Evolutionary conservation across 345 rosid genomes (phyloP), one percentile per base, ranked within the genome.

Genomic region (Eucalyptus regnans): DNA sequence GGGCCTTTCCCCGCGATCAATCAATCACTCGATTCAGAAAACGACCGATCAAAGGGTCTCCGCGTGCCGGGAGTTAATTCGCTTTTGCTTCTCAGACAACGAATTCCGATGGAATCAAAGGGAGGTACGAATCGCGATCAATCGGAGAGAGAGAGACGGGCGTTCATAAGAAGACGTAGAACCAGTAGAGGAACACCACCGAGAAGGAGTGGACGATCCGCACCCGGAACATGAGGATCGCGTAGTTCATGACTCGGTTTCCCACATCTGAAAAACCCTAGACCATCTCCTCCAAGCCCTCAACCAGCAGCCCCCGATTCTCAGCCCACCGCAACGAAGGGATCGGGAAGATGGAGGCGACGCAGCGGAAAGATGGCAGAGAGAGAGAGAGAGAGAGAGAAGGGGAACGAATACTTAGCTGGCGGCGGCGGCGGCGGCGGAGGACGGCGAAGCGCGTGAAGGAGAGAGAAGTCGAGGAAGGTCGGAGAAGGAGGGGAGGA

Each of bases 161-260:
- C 90, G 60, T 54, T 95, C 92, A 92, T 90, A 97, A 96, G 91
- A 97, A 94, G 71, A 94, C 99, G 93, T 96, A 96, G 50, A 97
- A 95, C 94, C 98, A 96, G 97, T 96, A 97, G 22, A 97, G 98
- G 87, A 95, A 97, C 41, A 95, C 98, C 89, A 97, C 99, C 17
- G 99, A 97, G 90, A 97, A 96, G 6, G 99, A 98, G 90, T 97
- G 99, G 31, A 96, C 88, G 89, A 98, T 88, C 49, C 98, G 96
- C 88, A 98, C 92, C 62, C 96, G 95, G 89, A 96, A 95, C 93
- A 94, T 96, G 87, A 92, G 91, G 87, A 95, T 90, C 16, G 92
- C 91, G 90, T 54, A 92, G 68, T 68, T 97, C 97, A 97, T 94
- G 91, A 89, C 88, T 37, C 50, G 84, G 49, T 31, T 17, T 86